Evolutionary conservation across 179 eudicot species (phyloP), one percentile per base, ranked within the genome.

Genomic region (Silene coronaria): DNA sequence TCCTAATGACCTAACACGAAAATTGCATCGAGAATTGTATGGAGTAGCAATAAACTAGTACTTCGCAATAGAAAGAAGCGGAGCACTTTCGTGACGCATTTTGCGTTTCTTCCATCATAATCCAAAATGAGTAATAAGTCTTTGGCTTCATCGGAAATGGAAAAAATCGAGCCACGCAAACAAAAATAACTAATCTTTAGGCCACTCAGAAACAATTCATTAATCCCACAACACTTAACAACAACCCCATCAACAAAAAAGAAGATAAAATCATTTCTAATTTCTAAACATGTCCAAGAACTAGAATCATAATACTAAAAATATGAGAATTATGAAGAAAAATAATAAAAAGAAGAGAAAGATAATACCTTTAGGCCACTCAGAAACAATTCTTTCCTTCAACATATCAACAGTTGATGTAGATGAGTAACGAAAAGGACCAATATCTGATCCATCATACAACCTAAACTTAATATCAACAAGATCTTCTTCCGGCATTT

Each of bases 401-500:
- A 94, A 87, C 89, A 86, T 88, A 61, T 91, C 90, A 28, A 94
- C 87, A 19, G 97, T 94, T 0, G 97, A 85, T 21, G 98, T 86
- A 72, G 96, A 89, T 0, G 94, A 87, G 81, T 94, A 94, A 53
- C 85, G 89, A 82, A 92, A 90, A 4, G 96, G 98, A 67, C 97
- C 97, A 42, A 94, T 90, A 75, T 94, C 97, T 4, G 97, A 89
- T 81, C 98, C 98, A 90, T 94, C 98, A 57, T 86, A 88, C 46
- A 94, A 78, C 70, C 94, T 78, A 80, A 94, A 94, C 86, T 92
- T 94, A 38, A 94, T 87, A 86, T 94, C 97, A 59, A 92, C 89
- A 72, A 89, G 86, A 77, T 89, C 97, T 82, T 94, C 98, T 78
- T 94, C 97, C 81, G 97, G 96, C 96, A 92, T 92, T 81, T 90